phyloP scores from a whole-genome alignment of 805 yeast genomes.

The Hanseniaspora meyeri region DNA sequence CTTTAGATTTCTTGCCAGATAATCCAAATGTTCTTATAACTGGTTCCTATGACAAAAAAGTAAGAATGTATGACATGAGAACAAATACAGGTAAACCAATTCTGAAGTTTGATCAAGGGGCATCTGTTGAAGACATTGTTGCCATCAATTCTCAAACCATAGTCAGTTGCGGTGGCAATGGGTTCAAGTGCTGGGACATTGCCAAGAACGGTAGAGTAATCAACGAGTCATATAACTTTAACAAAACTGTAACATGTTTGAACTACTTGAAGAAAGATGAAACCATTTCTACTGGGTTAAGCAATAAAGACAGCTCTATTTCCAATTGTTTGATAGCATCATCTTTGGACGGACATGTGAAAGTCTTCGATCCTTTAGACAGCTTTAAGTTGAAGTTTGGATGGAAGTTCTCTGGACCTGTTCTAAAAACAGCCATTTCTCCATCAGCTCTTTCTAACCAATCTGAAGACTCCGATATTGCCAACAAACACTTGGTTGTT shows the following conservation, averaged over 20 bases:
- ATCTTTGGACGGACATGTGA: conserved; percentile 93
- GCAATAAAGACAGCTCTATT: conserved; percentile 20
- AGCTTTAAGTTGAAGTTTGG: conserved; percentile 88
- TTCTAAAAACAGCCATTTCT: conserved; percentile 76
- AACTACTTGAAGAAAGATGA: conserved; percentile 25
- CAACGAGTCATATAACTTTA: conserved; percentile 70
- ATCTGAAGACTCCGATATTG: conserved; percentile 6
- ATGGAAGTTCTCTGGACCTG: conserved; percentile 95
- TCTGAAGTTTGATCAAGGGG: conserved; percentile 53
- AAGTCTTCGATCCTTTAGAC: conserved; percentile 70
- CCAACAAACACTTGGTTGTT: conserved; percentile 68
- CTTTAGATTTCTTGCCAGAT: conserved; percentile 63
- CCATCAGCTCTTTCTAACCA: conserved; percentile 40
- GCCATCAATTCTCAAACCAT: conserved; percentile 61
- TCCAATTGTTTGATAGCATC: conserved; percentile 64
- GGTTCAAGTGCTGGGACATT: conserved; percentile 84
- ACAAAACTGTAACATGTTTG: conserved; percentile 82
- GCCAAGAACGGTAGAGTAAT: conserved; percentile 48
- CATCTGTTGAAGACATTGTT: conserved; percentile 76
- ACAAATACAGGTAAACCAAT: conserved; percentile 40
- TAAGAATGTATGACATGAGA: conserved; percentile 77
- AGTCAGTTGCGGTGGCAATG: conserved; percentile 70
- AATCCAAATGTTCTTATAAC: conserved; percentile 73
- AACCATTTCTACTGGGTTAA: conserved; percentile 13
- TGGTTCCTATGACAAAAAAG: conserved; percentile 85